Percentiles rank a stretch among this genome's conserved stretches.
Conservation (phyloP, 2,329 filamentous ascomycete species). For the Trichoderma pleuroti region DNA sequence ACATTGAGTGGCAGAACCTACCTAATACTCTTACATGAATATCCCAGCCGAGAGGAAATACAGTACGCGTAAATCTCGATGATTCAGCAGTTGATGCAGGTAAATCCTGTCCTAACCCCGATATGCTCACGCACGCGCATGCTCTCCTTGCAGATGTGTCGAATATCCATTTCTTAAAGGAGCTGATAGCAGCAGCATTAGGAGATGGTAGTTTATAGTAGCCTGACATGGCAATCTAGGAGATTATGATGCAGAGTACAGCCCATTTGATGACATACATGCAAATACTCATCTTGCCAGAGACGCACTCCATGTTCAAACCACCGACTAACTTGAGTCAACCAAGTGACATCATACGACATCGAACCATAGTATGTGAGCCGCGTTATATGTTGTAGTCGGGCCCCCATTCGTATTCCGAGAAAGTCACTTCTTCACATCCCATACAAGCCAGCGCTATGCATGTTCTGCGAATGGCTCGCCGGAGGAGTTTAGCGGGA, state of each 20-base stretch:
- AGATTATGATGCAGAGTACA: too few relatives aligned
- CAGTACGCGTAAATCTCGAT: background rate
- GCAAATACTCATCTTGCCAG: background rate
- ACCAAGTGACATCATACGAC: background rate
- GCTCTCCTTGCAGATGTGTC: background rate
- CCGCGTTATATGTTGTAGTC: background rate
- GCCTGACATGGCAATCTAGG: background rate
- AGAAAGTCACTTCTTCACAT: background rate
- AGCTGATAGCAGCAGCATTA: background rate
- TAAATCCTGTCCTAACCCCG: background rate
- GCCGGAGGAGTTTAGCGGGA: slow-evolving; percentile 23
- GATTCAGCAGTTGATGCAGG: background rate
- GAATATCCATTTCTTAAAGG: background rate
- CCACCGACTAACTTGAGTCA: background rate
- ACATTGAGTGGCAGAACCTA: background rate
- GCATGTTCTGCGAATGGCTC: background rate
- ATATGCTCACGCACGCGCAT: background rate
- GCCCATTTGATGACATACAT: background rate
- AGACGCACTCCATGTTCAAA: background rate
- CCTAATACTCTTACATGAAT: background rate
- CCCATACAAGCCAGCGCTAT: background rate
- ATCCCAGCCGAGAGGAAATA: background rate
- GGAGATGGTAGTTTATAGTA: background rate
- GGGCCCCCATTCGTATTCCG: background rate
- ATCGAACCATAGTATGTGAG: background rate